Evolutionary conservation across 1,284 basidiomycete genomes (phyloP), one percentile per base, ranked within the genome.

Genomic region (Cutaneotrichosporon cyanovorans): DNA sequence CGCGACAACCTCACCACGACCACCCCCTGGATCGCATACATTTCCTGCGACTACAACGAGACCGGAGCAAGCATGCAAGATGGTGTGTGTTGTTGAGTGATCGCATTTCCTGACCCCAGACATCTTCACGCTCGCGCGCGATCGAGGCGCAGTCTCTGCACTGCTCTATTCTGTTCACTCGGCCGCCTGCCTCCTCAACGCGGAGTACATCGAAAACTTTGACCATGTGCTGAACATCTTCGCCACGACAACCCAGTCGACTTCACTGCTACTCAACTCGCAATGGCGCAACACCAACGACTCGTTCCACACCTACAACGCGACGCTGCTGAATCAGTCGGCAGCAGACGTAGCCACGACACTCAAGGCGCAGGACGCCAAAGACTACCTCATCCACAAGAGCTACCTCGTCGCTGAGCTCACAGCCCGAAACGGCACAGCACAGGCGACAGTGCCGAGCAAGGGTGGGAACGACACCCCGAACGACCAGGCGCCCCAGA

Each of bases 11-110:
- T 77, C 64, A 60, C 71, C 0, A 65, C 70, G 0, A 48, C 72
- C 2, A 86, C 87, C 0, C 87, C 88, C 7, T 92, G 87, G 87
- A 85, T 92, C 54, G 88, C 89, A 5, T 78, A 89, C 58, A 79
- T 92, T 38, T 79, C 80, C 11, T 92, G 88, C 66, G 87, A 90
- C 32, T 7, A 6, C 7, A 34, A 34, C 15, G 32, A 34, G 32
- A 34, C 32, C 14, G 32, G 6, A 12, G 25, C 25, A 7, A 28
- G 25, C 25, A 31, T 32, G 28, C 15, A 32, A 32, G n/a, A 18
- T 16, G 33, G 22, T 39, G 20, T 19, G 37, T 23, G 8, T 12
- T 12, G 8, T 28, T 12, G 25, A 28, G 25, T 28, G 25, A 28
- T 12, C n/a, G n/a, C n/a, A n/a, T n/a, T n/a, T n/a, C 8, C 32